Conservation (phyloP, 2,329 filamentous ascomycete species). For the Clonostachys byssicola region DNA sequence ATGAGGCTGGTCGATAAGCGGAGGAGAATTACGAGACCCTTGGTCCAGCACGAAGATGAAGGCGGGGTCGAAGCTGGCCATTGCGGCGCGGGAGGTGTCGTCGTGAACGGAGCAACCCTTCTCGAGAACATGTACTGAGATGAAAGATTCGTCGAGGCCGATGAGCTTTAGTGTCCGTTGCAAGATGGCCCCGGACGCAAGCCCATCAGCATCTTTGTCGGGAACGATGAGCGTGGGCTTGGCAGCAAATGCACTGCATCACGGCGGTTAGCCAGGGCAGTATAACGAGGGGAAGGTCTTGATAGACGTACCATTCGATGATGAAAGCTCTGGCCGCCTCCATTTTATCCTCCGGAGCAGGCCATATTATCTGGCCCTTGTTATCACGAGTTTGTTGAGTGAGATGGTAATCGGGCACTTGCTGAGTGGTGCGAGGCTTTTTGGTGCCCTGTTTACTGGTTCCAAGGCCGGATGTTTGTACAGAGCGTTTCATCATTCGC, state of each 20-base stretch:
- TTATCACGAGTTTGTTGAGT: conserved; percentile 33
- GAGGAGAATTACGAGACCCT: conserved; percentile 50
- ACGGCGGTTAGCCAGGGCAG: neutral
- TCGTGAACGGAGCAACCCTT: conserved; percentile 58
- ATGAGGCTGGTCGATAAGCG: conserved; percentile 44
- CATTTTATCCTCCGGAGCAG: conserved; percentile 52
- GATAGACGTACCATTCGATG: conserved; percentile 41
- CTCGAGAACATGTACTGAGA: conserved; percentile 53
- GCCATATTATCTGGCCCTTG: conserved; percentile 52
- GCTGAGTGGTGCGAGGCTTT: too few relatives aligned
- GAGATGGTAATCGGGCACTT: conserved; percentile 36
- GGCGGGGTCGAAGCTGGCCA: conserved; percentile 42
- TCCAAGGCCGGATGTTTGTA: too few relatives aligned
- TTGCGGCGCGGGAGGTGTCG: conserved; percentile 42
- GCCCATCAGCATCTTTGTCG: conserved; percentile 66
- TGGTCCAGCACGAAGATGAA: conserved; percentile 65
- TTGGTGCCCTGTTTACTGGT: too few relatives aligned
- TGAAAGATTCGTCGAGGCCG: conserved; percentile 45
- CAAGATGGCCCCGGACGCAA: conserved; percentile 61
- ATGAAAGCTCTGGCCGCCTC: conserved; percentile 51
- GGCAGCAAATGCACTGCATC: conserved; percentile 39
- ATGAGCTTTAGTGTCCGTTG: conserved; percentile 54
- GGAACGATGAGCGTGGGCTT: conserved; percentile 57
- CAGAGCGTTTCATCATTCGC: too few relatives aligned
- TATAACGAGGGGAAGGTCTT: conserved; percentile 6